These are phyloP conservation scores for Sporisorium scitamineum DNA, from an alignment of 1,284 basidiomycete genomes.

Conservation along the genomic window DNA sequence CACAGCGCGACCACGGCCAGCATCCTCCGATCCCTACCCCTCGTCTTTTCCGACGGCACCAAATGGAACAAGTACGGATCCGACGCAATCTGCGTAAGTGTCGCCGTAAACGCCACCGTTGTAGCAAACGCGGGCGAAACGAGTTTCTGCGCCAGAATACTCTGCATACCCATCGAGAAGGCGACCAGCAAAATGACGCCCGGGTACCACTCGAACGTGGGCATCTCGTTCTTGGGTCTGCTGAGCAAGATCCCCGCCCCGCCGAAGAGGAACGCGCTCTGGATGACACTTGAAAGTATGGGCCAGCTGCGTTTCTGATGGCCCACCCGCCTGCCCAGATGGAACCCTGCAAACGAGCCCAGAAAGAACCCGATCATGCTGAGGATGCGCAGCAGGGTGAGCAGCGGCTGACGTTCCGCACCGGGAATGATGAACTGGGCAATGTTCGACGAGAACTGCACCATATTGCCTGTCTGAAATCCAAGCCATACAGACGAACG, in stretches of 20 bases:
- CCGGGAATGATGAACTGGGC: slow-evolving; percentile 61
- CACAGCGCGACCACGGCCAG: slow-evolving; percentile 50
- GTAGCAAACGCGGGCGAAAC: slow-evolving; percentile 60
- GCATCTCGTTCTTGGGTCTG: slow-evolving; percentile 47
- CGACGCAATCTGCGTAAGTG: slow-evolving; percentile 58
- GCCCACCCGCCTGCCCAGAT: slow-evolving; percentile 39
- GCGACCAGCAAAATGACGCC: slow-evolving; percentile 50
- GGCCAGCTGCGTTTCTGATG: slow-evolving; percentile 53
- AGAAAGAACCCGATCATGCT: slow-evolving; percentile 56
- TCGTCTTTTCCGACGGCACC: slow-evolving; percentile 41
- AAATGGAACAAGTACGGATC: slow-evolving; percentile 62
- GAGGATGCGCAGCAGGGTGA: slow-evolving; percentile 52
- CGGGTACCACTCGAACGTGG: slow-evolving; percentile 56
- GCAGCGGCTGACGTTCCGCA: slow-evolving; percentile 40
- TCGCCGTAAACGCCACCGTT: slow-evolving; percentile 64
- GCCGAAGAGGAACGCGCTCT: slow-evolving; percentile 52
- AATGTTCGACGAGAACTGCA: slow-evolving; percentile 60
- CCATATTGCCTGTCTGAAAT: slow-evolving; percentile 64
- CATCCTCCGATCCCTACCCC: slow-evolving; percentile 53
- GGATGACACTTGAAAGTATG: slow-evolving; percentile 48
- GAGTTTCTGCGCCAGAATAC: slow-evolving; percentile 59
- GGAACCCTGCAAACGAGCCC: slow-evolving; percentile 48
- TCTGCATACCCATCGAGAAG: slow-evolving; percentile 61
- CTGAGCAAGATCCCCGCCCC: slow-evolving; percentile 56
- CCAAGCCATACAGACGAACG: slow-evolving; percentile 56